Evolutionary conservation across 768 basidiomycete genomes (phyloP).

Genomic region (Cystofilobasidium capitatum): DNA sequence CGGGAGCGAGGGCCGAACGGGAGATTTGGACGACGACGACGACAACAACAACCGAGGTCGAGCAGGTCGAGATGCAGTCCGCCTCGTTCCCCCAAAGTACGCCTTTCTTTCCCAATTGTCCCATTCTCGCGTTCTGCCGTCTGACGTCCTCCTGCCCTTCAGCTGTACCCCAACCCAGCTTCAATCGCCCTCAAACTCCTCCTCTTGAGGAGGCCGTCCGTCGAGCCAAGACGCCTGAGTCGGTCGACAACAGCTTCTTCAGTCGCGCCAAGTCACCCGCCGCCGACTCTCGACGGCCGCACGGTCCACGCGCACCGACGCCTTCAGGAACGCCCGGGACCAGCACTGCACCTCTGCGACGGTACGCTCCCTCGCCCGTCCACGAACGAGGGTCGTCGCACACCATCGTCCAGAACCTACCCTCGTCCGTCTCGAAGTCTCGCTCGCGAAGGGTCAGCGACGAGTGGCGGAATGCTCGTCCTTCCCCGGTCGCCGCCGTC

Average conservation of each 20-base stretch:
- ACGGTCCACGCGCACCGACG: constrained; percentile 18
- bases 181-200: background rate
- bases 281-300: background rate
- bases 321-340: background rate
- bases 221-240: background rate
- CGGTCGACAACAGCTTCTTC: background rate
- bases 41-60: no score
- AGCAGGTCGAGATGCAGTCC: background rate
- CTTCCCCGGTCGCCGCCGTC: background rate
- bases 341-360: background rate
- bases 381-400: background rate
- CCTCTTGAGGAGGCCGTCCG: background rate
- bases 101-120: background rate
- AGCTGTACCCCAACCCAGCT: background rate
- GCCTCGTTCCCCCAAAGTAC: no score
- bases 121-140: background rate
- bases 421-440: background rate
- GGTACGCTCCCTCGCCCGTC: background rate
- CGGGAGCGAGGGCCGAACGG: background rate
- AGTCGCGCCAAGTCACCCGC: background rate
- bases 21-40: no score
- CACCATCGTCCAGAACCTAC: background rate
- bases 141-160: background rate
- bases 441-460: constrained; percentile 15
- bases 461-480: constrained; percentile 14